Evolutionary conservation across 2,329 filamentous ascomycete species (phyloP), one percentile per base, ranked within the genome.

Genomic region (Curvularia sp.): DNA sequence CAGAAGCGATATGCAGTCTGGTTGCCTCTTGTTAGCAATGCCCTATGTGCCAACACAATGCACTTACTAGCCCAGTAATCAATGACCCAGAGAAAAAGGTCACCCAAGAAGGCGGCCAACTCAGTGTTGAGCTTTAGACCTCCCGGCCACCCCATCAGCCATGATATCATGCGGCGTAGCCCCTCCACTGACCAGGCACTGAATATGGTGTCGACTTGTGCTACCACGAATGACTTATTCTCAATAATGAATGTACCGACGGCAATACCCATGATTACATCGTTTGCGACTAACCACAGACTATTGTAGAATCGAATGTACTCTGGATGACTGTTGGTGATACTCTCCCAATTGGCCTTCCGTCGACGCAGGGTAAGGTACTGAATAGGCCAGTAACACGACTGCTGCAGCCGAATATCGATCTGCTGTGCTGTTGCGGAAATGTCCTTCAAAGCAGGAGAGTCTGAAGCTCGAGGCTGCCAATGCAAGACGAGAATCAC

Each of bases 271-370:
- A 99, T 98, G 64, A 99, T 99, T 47, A 99, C 90, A 79, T 99
- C 95, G 79, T 99, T 99, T 30, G 93, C 93, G 22, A 99, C 95
- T 8, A 99, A 89, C 95, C 95, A 99, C 4, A 99, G 82, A 71
- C 93, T 97, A 77, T 99, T 99, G 80, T 98, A 99, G 78, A 99
- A 99, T 15, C 95, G 90, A 66, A 99, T 99, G 76, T 99, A 99
- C 76, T 99, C 95, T 0, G 94, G 92, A 76, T 99, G 94, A 69
- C 90, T 97, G 48, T 90, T 95, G 0, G 93, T 97, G 55, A 98
- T 90, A 75, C 94, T 98, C 58, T 93, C 91, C 94, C 95, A 98
- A 68, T 96, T 92, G 62, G 89, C 88, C 73, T 96, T 96, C 39
- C 93, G 85, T 72, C 91, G 88, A n/a, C 93, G 89, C 47, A 99